These are phyloP conservation scores for Blastocystis hominis DNA, from an alignment of 352 stramenopile species.

Conservation along the genomic window DNA sequence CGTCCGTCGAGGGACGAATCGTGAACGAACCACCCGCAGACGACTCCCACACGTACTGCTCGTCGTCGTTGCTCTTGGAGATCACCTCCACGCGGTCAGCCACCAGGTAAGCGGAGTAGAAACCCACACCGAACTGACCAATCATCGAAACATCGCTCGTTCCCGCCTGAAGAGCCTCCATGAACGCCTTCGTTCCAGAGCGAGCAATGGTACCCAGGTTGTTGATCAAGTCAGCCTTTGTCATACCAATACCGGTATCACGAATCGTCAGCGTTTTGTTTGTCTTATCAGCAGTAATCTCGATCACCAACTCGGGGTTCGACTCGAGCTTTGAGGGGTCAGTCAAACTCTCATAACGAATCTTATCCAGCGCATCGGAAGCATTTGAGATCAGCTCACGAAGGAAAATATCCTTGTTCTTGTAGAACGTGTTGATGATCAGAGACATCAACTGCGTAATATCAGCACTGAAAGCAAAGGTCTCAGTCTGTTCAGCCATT, in stretches of 20 bases:
- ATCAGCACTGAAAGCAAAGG: constrained; percentile 96
- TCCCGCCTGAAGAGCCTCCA: constrained; percentile 90
- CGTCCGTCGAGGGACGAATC: constrained; percentile 68
- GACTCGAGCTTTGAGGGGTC: constrained; percentile 85
- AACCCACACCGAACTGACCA: no score
- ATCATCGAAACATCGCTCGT: constrained; percentile 96
- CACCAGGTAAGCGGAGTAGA: constrained; percentile 98
- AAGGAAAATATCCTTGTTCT: constrained; percentile 98
- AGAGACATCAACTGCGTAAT: constrained; percentile 98
- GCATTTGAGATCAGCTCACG: constrained; percentile 83
- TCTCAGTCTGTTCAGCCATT: constrained; percentile 79
- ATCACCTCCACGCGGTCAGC: constrained; percentile 94
- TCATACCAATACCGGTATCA: no score
- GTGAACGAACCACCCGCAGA: constrained; percentile 92
- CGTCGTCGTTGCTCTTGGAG: constrained; percentile 96
- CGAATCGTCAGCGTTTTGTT: constrained; percentile 97
- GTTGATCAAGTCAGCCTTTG: constrained; percentile 95
- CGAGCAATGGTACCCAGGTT: constrained; percentile 99
- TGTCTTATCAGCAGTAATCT: constrained; percentile 95
- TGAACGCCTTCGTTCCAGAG: no score
- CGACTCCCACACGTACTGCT: constrained; percentile 92
- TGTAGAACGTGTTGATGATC: constrained; percentile 95
- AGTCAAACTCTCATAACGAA: constrained; percentile 88
- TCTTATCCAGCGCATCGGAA: constrained; percentile 91
- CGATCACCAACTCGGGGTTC: constrained; percentile 94